Evolutionary conservation across 1,284 basidiomycete genomes (phyloP), one percentile per base, ranked within the genome.

Genomic region (Ustilago crameri): DNA sequence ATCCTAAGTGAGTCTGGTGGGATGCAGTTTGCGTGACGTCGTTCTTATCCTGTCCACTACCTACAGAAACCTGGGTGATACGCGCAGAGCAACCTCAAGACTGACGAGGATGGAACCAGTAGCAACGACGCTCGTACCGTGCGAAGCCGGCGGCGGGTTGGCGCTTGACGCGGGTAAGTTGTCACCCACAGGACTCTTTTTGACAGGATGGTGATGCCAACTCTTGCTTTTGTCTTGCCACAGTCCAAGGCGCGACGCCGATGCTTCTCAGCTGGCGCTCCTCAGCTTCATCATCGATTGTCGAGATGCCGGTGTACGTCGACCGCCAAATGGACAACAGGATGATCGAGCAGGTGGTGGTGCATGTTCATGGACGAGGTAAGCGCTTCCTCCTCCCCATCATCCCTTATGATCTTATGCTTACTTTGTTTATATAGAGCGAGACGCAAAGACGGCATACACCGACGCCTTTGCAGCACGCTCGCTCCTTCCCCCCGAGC

Each of bases 361-460:
- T 66, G 9, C 56, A 60, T 32, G 24, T 66, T 8, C 63, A 59
- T 40, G 63, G 63, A 9, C 54, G 45, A 59, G 63, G 63, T 66
- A 23, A 24, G 43, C 41, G 15, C 18, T 4, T 9, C 7, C 22
- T 9, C 20, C 2, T 24, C 22, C 17, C n/a, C 4, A 5, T 34
- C 41, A 22, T 23, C 12, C 24, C 15, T 20, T 15, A 3, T 35
- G 14, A 14, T 12, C 3, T 12, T n/a, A n/a, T n/a, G n/a, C n/a
- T n/a, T n/a, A n/a, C n/a, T n/a, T n/a, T n/a, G n/a, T n/a, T n/a
- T n/a, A n/a, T n/a, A n/a, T 10, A 66, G 63, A 66, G 38, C 43
- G 63, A n/a, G 47, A 66, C 3, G 56, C 30, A 7, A 10, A 10
- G 3, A n/a, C 12, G 7, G 52, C 63, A 10, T 66, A 34, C 30